A percentile compares a stretch with the other conserved stretches of the same genome.
Evolutionary conservation across 2,329 filamentous ascomycete species (phyloP).

Genomic region (Hymenoscyphus fructigenus): DNA sequence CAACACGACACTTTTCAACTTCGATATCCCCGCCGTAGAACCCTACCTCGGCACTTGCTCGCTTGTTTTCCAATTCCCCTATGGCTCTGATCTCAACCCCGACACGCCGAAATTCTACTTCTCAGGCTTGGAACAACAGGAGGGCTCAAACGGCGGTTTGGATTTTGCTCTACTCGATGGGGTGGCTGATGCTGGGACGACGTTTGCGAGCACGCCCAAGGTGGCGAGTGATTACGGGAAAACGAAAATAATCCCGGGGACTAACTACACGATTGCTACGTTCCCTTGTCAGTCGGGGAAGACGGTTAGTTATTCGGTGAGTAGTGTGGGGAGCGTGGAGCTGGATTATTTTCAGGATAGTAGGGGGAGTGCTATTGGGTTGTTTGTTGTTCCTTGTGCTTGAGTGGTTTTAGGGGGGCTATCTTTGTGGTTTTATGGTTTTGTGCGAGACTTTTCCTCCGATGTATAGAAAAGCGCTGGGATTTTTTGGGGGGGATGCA

Average conservation of each 20-base stretch:
- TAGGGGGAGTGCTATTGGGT: conserved; percentile 26
- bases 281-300: conserved; percentile 29
- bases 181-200: conserved; percentile 20
- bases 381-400: conserved; percentile 34
- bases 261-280: conserved; percentile 31
- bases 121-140: conserved; percentile 32
- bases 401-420: neutral
- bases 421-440: too few species aligned
- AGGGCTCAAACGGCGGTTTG: conserved; percentile 28
- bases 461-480: too few species aligned
- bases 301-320: conserved; percentile 20
- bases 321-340: conserved; percentile 27
- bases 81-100: conserved; percentile 23
- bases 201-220: conserved; percentile 24
- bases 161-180: conserved; percentile 29
- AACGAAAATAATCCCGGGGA: conserved; percentile 32
- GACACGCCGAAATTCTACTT: conserved; percentile 27
- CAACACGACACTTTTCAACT: conserved; percentile 34
- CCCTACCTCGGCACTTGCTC: conserved; percentile 31
- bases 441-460: too few species aligned
- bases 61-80: conserved; percentile 36
- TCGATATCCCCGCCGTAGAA: conserved; percentile 27
- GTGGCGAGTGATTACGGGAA: conserved; percentile 30
- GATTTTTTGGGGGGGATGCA: too few species aligned
- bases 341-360: conserved; percentile 33